Percentiles rank a stretch among this genome's conserved stretches.
These are phyloP conservation scores for Pleurotus platypus DNA, from an alignment of 768 basidiomycete genomes.

Conservation along the genomic window DNA sequence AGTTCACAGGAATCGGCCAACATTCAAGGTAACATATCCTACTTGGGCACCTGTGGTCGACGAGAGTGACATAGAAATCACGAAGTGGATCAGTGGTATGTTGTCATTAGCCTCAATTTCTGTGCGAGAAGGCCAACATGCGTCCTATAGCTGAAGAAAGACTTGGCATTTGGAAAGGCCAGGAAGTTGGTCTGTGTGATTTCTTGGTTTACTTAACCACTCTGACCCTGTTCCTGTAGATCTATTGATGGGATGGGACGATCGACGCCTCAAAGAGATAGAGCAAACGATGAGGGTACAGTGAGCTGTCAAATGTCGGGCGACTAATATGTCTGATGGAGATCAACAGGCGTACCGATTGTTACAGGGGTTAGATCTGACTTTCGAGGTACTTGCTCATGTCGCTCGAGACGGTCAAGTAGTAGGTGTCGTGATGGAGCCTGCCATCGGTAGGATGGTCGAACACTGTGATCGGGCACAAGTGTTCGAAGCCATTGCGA, in stretches of 20 bases:
- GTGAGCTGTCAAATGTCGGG: constrained; percentile 24
- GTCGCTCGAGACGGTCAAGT: constrained; percentile 16
- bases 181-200: constrained; percentile 27
- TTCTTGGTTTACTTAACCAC: background rate
- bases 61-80: constrained; percentile 32
- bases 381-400: constrained; percentile 15
- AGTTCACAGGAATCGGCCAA: constrained; percentile 20
- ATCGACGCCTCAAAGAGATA: constrained; percentile 18
- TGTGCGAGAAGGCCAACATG: background rate
- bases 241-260: constrained; percentile 27
- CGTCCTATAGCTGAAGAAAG: constrained; percentile 16
- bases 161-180: constrained; percentile 34
- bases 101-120: background rate
- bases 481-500: constrained; percentile 13
- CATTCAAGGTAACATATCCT: constrained; percentile 24
- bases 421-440: constrained; percentile 17
- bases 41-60: constrained; percentile 32
- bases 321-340: constrained; percentile 13
- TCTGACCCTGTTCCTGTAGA: constrained; percentile 18
- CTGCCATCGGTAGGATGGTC: constrained; percentile 11
- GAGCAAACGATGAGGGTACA: constrained; percentile 28
- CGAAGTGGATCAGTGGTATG: constrained; percentile 21
- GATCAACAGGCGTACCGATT: constrained; percentile 15
- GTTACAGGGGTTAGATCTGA: constrained; percentile 11
- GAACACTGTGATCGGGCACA: constrained; percentile 12